A percentile compares a stretch with the other conserved stretches of the same genome.
Conservation (phyloP, 2,329 filamentous ascomycete genomes). For the Trichoderma sp. region DNA sequence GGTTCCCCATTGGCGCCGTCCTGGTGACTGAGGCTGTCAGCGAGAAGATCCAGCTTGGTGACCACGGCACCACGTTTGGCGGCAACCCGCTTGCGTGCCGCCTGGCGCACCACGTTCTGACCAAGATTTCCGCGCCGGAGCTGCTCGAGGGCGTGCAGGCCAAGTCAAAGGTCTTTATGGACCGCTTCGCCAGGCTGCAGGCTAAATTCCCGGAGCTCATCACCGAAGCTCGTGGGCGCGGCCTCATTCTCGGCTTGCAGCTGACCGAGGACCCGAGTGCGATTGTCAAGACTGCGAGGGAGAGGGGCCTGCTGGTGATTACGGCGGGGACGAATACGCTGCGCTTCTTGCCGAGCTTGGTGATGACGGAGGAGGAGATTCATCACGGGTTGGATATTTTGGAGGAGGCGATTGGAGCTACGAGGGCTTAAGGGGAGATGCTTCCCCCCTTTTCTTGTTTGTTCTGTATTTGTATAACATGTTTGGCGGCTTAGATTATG, state of each 20-base stretch:
- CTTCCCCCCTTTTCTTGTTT: neutral
- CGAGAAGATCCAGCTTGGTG: conserved; percentile 58
- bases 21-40: conserved; percentile 45
- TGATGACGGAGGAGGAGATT: conserved; percentile 80
- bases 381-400: conserved; percentile 74
- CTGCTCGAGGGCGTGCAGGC: conserved; percentile 69
- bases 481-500: neutral
- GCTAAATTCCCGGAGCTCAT: conserved; percentile 66
- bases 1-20: conserved; percentile 85
- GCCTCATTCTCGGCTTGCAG: conserved; percentile 85
- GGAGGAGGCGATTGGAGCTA: conserved; percentile 61
- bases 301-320: conserved; percentile 85
- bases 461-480: neutral
- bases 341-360: conserved; percentile 85
- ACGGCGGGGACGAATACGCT: conserved; percentile 91
- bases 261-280: conserved; percentile 69
- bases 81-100: conserved; percentile 86
- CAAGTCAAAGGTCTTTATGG: conserved; percentile 59
- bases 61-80: conserved; percentile 93
- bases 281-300: conserved; percentile 81
- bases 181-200: conserved; percentile 51
- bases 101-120: conserved; percentile 83
- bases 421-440: conserved; percentile 32
- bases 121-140: conserved; percentile 68
- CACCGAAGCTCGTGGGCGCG: conserved; percentile 76